Evolutionary conservation across 306 rosid genomes (phyloP).

Genomic region (Gynostemma pentaphyllum): DNA sequence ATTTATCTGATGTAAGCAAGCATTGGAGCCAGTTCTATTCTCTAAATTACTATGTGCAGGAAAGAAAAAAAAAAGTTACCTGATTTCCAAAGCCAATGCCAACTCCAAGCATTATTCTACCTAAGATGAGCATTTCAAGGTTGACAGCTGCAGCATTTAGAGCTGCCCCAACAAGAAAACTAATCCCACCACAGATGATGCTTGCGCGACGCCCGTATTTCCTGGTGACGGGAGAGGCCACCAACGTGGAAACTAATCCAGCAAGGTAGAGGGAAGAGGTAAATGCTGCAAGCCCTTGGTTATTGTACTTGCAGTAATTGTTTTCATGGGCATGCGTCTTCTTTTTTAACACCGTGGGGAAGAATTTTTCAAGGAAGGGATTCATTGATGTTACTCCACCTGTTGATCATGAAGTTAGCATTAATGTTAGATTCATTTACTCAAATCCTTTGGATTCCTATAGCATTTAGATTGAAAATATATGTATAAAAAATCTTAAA

Average conservation of each 20-base stretch:
- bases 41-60: background rate
- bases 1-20: background rate
- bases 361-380: slow-evolving; percentile 61
- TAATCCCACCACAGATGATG: slow-evolving; percentile 63
- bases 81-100: slow-evolving; percentile 97
- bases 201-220: slow-evolving; percentile 61
- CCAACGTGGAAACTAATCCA: slow-evolving; percentile 61
- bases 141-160: slow-evolving; percentile 59
- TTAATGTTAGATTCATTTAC: background rate
- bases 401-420: slow-evolving; percentile 15
- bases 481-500: background rate
- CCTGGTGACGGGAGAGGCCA: slow-evolving; percentile 74
- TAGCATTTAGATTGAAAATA: background rate
- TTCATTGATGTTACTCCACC: slow-evolving; percentile 98
- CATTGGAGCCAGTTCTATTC: background rate
- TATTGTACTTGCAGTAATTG: slow-evolving; percentile 85
- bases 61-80: too few species aligned
- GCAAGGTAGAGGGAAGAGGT: slow-evolving; percentile 85
- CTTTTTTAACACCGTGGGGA: slow-evolving; percentile 44
- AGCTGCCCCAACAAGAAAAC: slow-evolving; percentile 57
- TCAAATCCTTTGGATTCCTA: background rate
- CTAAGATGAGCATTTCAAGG: slow-evolving; percentile 59
- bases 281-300: slow-evolving; percentile 78
- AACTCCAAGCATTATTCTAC: slow-evolving; percentile 85
- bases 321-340: slow-evolving; percentile 64